Base-by-base conservation (phyloP, 495 filamentous ascomycete species). In the Tuber magnatum region DNA sequence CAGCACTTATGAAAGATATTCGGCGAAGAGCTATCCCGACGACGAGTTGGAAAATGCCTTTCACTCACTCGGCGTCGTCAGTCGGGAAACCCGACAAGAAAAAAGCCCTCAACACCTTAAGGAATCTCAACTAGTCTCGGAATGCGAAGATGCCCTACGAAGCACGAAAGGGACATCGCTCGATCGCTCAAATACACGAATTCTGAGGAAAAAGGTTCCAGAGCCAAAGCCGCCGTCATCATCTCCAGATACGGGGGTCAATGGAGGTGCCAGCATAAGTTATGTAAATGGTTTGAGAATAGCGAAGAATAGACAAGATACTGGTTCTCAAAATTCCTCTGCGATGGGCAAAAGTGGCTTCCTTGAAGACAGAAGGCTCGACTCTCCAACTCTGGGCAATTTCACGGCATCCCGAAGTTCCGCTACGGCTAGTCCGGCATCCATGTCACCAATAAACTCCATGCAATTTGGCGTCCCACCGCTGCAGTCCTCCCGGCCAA, bases 1-100 rank as follows among this genome's bases (percentile, higher is more conserved):
- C 70, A 73, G 70, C 46, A 77, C 76, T 1, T 77, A 78, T 70
- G 76, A 78, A 70, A 40, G 61, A 39, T 39, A 75, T 65, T 35
- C 44, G 14, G 16, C 32, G 40, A 56, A 24, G 38, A 40, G 28
- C 39, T 46, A 39, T 71, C 70, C 39, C 65, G 12, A 35, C 7
- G 56, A 35, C 56, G 56, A 35, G 28, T 8, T 65, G 56, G 56
- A 65, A 7, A 32, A 28, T 65, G 56, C 32, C 14, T 65, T 35
- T 65, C 28, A 65, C 28, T 65, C 56, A 18, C 32, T 65, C 28
- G 56, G 56, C 28, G 14, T 65, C 14, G 28, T 12, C 12, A 35
- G 3, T 65, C 56, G 28, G 28, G 32, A 35, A 28, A 32, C 28
- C 56, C 28, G 16, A 35, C 14, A 65, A 2, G 56, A 65, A 28